Percentiles rank a stretch among this genome's conserved stretches.
Evolutionary conservation across 2,329 filamentous ascomycete genomes (phyloP).

Genomic region (Thielaviopsis musarum): DNA sequence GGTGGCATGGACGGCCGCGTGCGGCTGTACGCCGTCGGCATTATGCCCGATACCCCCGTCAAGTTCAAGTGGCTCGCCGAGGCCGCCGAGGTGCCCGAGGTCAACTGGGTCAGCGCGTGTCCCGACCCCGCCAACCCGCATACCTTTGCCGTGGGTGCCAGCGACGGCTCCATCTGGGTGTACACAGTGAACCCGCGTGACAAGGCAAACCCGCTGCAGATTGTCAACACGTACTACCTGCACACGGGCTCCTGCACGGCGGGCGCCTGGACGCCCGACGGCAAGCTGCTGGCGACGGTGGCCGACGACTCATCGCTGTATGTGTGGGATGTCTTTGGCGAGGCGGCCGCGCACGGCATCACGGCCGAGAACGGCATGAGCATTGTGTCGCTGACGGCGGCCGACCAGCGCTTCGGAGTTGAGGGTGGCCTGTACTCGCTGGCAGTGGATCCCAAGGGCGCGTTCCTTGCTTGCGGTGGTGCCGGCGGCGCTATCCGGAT

Average conservation of each 20-base stretch:
- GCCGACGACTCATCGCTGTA: conserved; percentile 77
- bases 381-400: conserved; percentile 58
- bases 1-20: conserved; percentile 77
- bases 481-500: conserved; percentile 75
- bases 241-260: conserved; percentile 78
- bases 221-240: conserved; percentile 82
- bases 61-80: conserved; percentile 52
- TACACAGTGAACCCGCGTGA: conserved; percentile 65
- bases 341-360: conserved; percentile 43
- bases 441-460: conserved; percentile 62
- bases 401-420: conserved; percentile 80
- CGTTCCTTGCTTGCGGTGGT: conserved; percentile 72
- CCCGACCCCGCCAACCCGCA: conserved; percentile 57
- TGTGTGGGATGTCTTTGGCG: conserved; percentile 83
- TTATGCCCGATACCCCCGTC: conserved; percentile 29
- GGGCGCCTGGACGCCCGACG: conserved; percentile 79
- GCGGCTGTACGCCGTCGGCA: conserved; percentile 44
- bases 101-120: conserved; percentile 76
- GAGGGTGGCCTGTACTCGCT: conserved; percentile 85
- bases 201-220: conserved; percentile 45
- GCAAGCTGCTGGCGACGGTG: conserved; percentile 71
- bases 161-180: conserved; percentile 88
- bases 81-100: conserved; percentile 78
- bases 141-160: conserved; percentile 71
- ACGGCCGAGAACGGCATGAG: conserved; percentile 39